Evolutionary conservation across 192 early-diverging fungal species (phyloP).

Genomic region (Coemansia sp.): DNA sequence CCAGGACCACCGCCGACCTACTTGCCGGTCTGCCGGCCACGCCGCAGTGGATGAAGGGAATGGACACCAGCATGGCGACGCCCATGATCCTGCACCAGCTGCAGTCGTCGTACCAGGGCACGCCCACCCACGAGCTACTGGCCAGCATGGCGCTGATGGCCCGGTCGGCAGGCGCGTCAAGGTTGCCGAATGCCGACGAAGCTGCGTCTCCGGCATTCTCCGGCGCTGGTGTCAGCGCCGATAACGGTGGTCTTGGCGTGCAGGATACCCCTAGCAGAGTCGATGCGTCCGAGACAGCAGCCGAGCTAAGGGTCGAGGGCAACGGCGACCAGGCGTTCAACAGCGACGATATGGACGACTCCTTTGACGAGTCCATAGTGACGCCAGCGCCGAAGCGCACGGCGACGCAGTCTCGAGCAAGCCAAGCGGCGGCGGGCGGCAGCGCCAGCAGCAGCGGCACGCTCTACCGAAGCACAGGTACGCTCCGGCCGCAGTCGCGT

Average conservation of each 20-base stretch:
- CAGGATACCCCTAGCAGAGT: neutral
- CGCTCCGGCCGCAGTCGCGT: constrained; percentile 2
- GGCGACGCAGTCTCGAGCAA: neutral
- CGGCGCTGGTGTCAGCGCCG: no score
- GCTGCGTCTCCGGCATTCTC: neutral
- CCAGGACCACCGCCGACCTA: constrained; percentile 20
- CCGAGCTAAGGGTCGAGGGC: neutral
- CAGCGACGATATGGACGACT: constrained; percentile 1
- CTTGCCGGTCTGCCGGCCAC: constrained; percentile 36
- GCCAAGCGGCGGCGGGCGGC: neutral
- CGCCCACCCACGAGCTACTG: constrained; percentile 38
- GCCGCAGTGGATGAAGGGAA: constrained; percentile 46
- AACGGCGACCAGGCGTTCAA: constrained; percentile 1
- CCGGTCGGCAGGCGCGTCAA: neutral
- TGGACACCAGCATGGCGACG: constrained; percentile 34
- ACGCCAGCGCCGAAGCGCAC: neutral
- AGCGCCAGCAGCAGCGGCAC: neutral
- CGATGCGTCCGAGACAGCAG: neutral
- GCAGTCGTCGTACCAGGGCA: constrained; percentile 16
- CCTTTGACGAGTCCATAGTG: neutral
- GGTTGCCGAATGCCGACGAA: neutral
- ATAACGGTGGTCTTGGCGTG: neutral
- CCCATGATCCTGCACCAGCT: constrained; percentile 37
- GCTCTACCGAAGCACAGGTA: constrained; percentile 1
- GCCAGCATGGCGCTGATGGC: constrained; percentile 25